Base-by-base conservation (phyloP, 768 basidiomycete genomes). In the Tephrocybe sp. region DNA sequence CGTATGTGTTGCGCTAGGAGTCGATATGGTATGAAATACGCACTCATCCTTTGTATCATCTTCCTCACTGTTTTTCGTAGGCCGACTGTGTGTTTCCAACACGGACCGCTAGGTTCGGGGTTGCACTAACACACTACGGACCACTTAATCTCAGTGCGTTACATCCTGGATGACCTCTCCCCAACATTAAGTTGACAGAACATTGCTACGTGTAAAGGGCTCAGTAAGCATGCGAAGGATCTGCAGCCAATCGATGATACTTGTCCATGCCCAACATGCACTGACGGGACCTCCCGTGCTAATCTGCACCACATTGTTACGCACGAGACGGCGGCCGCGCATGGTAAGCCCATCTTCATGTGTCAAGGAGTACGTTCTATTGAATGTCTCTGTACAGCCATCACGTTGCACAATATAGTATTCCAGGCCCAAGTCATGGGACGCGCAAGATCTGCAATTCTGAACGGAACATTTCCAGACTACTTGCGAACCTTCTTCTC, bases 81-180 rank as follows among this genome's bases (percentile, higher is more conserved):
- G 92, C 92, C 0, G 93, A 96, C 64, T 96, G 93, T 56, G 93
- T 96, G 10, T 95, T 93, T 61, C 93, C 93, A 26, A 96, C 93
- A 1, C 80, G 93, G 52, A 95, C 93, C 0, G 93, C 93, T 32
- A 80, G 93, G 24, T 95, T 95, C 65, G 93, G 93, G 2, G 87
- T 95, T 14, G 93, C 93, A 4, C 67, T 96, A 51, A 95, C 93
- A 9, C 82, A 84, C 61, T 76, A 70, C 3, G 93, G 93, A 0
- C 91, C 91, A 4, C 60, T 96, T 15, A 95, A 95, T 66, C 79
- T 95, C 20, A 83, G 91, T 92, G 55, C 44, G 80, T 62, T 8
- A 48, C 47, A 30, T 36, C 8, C 17, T 39, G 15, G 20, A 33
- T 17, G 20, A 37, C 18, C 24, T 23, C n/a, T 36, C n/a, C 17